These are phyloP conservation scores for Amauroascus niger DNA, from an alignment of 2,329 filamentous ascomycete species.

Conservation along the genomic window DNA sequence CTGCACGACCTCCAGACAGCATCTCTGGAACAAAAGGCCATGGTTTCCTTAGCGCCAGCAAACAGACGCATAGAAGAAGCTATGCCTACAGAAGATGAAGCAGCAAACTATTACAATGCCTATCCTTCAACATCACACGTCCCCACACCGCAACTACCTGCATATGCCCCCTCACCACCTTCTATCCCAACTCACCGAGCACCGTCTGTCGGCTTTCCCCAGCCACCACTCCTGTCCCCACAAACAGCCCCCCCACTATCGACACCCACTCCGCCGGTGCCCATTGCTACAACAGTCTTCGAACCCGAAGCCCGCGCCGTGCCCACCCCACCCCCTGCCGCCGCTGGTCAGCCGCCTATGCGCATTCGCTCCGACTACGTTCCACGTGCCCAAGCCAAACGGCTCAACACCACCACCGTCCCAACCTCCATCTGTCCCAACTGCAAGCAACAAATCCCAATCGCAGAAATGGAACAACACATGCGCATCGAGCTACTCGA, in stretches of 20 bases:
- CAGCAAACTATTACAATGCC: constrained; percentile 45
- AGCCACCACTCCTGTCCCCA: constrained; percentile 19
- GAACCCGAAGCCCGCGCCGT: constrained; percentile 30
- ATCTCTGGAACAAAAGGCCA: constrained; percentile 88
- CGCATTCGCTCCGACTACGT: constrained; percentile 92
- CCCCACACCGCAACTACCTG: constrained; percentile 28
- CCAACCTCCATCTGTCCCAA: constrained; percentile 68
- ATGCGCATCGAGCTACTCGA: constrained; percentile 93
- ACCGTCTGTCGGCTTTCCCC: constrained; percentile 21
- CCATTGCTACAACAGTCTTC: constrained; percentile 27
- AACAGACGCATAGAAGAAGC: constrained; percentile 88
- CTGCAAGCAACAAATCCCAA: constrained; percentile 80
- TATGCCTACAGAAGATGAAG: constrained; percentile 66
- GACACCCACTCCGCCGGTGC: constrained; percentile 36
- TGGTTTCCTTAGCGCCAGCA: constrained; percentile 66
- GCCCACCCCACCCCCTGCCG: constrained; percentile 28
- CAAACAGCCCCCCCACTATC: constrained; percentile 27
- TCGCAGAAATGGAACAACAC: constrained; percentile 80
- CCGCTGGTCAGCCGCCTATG: constrained; percentile 48
- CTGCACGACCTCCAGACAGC: constrained; percentile 88
- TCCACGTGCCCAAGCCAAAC: constrained; percentile 65
- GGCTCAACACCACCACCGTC: constrained; percentile 56
- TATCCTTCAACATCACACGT: constrained; percentile 34
- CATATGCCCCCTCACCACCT: constrained; percentile 21
- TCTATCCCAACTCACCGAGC: constrained; percentile 23